Evolutionary conservation across 768 basidiomycete genomes (phyloP), one percentile per base, ranked within the genome.

Genomic region (Rhodosporidiobolus sp.): DNA sequence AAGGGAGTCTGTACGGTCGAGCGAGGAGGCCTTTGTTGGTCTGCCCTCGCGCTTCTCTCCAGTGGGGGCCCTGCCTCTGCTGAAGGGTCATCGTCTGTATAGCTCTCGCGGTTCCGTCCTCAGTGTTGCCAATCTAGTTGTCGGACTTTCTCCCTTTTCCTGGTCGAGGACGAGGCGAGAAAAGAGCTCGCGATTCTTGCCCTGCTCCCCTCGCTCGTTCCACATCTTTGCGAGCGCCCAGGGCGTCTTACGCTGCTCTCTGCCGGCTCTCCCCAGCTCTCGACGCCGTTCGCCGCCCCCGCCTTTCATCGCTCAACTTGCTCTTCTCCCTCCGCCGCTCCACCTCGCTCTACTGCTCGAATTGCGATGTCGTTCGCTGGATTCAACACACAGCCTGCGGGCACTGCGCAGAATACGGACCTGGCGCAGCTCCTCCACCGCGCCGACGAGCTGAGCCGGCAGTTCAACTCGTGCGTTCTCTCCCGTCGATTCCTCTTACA

Each of bases 361-460:
- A 28, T n/a, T 11, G 17, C 22, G n/a, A 52, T 59, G 49, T 28
- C 65, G 1, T 59, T 59, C 49, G 48, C 56, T 8, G 19, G 12
- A 4, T 59, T 58, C 38, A 12, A 48, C 11, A 6, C 48, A 24
- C 56, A 52, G 49, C 48, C 19, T 2, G 14, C 28, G 20, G n/a
- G 9, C 11, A 20, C 26, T 6, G n/a, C 60, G 4, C 56, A 57
- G 22, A 66, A 58, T 57, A 28, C 49, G 20, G 38, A 58, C 17
- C 45, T 74, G 24, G 64, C 73, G 0, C 34, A 60, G n/a, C 69
- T 76, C 11, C 56, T 76, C 9, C 72, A 76, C 46, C 53, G 59
- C n/a, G 69, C 72, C 20, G 75, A 76, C 63, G 32, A 50, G 22
- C 75, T 76, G 34, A 30, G 63, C 11, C 57, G 61, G 11, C 17